phyloP scores from a whole-genome alignment of 1,284 basidiomycete genomes.

The Hymenochaete sp. region DNA sequence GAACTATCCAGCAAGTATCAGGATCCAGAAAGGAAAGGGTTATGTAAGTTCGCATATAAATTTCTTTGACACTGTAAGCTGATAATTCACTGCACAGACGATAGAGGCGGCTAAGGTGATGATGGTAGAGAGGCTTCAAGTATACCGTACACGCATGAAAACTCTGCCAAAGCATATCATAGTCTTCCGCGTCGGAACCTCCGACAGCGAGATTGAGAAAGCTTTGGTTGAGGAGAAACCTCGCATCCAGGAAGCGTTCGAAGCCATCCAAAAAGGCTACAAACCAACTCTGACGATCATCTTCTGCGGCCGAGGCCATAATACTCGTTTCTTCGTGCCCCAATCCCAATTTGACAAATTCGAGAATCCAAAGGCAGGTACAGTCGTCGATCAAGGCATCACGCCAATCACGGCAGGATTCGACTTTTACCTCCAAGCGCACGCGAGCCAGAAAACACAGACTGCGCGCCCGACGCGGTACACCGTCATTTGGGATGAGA shows the following conservation, averaged over 20 bases:
- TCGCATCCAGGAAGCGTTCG: constrained; percentile 38
- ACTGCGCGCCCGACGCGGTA: constrained; percentile 23
- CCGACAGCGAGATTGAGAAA: constrained; percentile 41
- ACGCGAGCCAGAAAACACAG: constrained; percentile 20
- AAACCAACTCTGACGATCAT: constrained; percentile 58
- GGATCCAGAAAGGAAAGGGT: constrained; percentile 24
- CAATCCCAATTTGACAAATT: constrained; percentile 14
- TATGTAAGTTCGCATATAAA: constrained; percentile 23
- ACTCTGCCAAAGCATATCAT: constrained; percentile 53
- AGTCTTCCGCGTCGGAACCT: constrained; percentile 68
- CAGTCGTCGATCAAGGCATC: constrained; percentile 24
- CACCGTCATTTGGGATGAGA: constrained; percentile 23
- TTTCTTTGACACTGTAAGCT: not conserved
- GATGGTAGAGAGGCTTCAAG: constrained; percentile 54
- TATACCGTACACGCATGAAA: constrained; percentile 46
- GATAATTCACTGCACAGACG: constrained; percentile 37
- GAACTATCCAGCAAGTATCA: constrained; percentile 9
- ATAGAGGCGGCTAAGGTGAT: constrained; percentile 53
- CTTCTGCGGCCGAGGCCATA: constrained; percentile 72
- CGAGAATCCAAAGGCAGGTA: constrained; percentile 23
- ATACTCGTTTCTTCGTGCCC: constrained; percentile 56
- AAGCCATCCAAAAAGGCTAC: constrained; percentile 47
- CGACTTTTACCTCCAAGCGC: constrained; percentile 26
- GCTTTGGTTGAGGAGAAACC: not conserved
- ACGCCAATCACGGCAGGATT: constrained; percentile 23